Evolutionary conservation across 305 asterid species (phyloP), one percentile per base, ranked within the genome.

Genomic region (Rubia tinctorum): DNA sequence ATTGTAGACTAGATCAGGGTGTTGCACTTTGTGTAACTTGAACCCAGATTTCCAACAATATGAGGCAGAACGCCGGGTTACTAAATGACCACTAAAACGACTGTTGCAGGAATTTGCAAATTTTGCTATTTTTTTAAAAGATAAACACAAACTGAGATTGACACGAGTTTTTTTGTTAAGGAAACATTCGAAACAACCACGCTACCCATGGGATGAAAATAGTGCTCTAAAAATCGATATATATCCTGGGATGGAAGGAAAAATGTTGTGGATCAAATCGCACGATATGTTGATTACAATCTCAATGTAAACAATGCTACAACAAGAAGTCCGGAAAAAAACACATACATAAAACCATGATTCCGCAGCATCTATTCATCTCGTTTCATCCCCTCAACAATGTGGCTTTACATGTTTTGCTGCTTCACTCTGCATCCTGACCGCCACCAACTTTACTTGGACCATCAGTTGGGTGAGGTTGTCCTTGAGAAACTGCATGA

Each of bases 401-500:
- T 66, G 73, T 71, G 78, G 78, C 72, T 69, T 73, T 69, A 60
- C 51, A 72, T 80, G 44, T 65, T 79, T 58, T 37, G 77, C 76
- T 73, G 74, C 79, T 80, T 90, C 88, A 90, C 96, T 90, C 90
- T 51, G 86, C 88, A 76, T 83, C 91, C 15, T 85, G 94, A 53
- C 84, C 90, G 49, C 86, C 91, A 49, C 88, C 90, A 73, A 74
- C 83, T 83, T 82, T 90, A 87, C 58, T 72, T 68, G 80, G 73
- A 75, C 84, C 87, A 73, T 88, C 92, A 63, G 76, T 71, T 67
- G 79, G 49, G 96, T 90, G 78, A 92, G 96, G 78, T 92, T 92
- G 86, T 92, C 97, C 86, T 95, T 85, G 25, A 92, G 92, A 83
- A 92, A 92, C 78, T 92, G 97, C 96, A 92, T 84, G 70, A 92